Conservation (phyloP, 2,329 filamentous ascomycete species). For the Apiospora sp. region DNA sequence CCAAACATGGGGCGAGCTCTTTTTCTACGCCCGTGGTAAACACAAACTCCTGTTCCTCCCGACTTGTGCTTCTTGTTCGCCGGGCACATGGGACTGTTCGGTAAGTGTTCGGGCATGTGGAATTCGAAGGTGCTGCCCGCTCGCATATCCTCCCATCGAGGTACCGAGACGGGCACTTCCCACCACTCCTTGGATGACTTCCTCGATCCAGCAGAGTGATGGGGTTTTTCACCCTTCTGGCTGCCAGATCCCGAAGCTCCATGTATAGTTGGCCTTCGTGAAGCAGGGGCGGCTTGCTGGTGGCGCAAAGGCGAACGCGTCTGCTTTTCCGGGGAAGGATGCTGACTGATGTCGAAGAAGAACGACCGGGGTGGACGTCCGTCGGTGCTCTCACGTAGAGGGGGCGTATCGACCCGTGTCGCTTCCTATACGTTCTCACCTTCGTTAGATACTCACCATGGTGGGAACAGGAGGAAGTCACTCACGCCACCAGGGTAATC, state of each 20-base stretch:
- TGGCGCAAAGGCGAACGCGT: background rate
- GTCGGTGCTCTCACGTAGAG: constrained; percentile 48
- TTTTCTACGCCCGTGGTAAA: constrained; percentile 55
- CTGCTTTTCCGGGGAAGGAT: constrained; percentile 32
- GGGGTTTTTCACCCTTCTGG: background rate
- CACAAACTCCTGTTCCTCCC: constrained; percentile 57
- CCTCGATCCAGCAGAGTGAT: background rate
- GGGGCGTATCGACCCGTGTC: constrained; percentile 56
- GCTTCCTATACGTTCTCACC: constrained; percentile 51
- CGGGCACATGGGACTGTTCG: constrained; percentile 60
- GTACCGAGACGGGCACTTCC: constrained; percentile 37
- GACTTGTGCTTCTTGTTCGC: constrained; percentile 53
- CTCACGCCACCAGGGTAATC: constrained; percentile 46
- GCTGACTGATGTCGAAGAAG: constrained; percentile 49
- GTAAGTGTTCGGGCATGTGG: constrained; percentile 59
- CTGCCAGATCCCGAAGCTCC: too few species aligned
- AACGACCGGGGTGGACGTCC: constrained; percentile 50
- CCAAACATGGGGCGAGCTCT: background rate
- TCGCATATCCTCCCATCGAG: constrained; percentile 37
- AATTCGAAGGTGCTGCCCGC: constrained; percentile 50
- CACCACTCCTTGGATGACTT: constrained; percentile 40
- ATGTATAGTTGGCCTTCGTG: constrained; percentile 23
- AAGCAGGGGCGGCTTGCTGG: constrained; percentile 23
- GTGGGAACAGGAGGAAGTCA: constrained; percentile 4
- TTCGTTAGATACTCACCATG: background rate